Conservation (phyloP, 2,329 filamentous ascomycete genomes). For the Fusarium praegraminearum region DNA sequence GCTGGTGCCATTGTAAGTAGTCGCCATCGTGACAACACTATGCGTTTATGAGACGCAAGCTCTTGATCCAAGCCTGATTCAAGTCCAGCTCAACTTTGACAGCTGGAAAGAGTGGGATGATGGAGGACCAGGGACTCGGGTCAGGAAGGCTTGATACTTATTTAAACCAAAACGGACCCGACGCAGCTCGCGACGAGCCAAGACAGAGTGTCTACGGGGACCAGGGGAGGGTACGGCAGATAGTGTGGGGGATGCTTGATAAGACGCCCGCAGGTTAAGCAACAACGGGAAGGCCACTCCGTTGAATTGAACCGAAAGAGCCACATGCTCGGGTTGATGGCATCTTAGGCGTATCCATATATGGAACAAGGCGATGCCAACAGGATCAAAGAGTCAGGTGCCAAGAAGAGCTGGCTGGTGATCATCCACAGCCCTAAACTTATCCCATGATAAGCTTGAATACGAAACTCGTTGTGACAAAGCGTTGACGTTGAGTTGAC, state of each 20-base stretch:
- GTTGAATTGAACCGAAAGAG: constrained; percentile 13
- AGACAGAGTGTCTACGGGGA: constrained; percentile 17
- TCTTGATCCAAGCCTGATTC: constrained; percentile 17
- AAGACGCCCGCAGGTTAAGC: constrained; percentile 43
- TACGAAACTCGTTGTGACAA: background rate
- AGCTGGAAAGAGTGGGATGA: constrained; percentile 28
- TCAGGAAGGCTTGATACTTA: constrained; percentile 40
- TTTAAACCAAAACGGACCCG: constrained; percentile 18
- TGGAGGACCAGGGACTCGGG: constrained; percentile 26
- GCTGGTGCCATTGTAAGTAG: constrained; percentile 63
- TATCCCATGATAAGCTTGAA: constrained; percentile 13
- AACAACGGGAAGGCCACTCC: constrained; percentile 27
- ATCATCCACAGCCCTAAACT: constrained; percentile 8
- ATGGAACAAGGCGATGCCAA: constrained; percentile 1
- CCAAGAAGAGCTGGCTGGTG: constrained; percentile 33
- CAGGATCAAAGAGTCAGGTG: background rate
- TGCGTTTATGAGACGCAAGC: constrained; percentile 24
- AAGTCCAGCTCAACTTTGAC: constrained; percentile 27
- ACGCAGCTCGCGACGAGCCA: constrained; percentile 13
- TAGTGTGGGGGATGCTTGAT: constrained; percentile 45
- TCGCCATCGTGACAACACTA: constrained; percentile 46
- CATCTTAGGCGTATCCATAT: background rate
- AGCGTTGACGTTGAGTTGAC: background rate
- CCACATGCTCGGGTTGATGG: constrained; percentile 16
- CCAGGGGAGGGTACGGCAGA: constrained; percentile 37